phyloP scores from a whole-genome alignment of 345 rosid genomes.

The Syzygium jambos region DNA sequence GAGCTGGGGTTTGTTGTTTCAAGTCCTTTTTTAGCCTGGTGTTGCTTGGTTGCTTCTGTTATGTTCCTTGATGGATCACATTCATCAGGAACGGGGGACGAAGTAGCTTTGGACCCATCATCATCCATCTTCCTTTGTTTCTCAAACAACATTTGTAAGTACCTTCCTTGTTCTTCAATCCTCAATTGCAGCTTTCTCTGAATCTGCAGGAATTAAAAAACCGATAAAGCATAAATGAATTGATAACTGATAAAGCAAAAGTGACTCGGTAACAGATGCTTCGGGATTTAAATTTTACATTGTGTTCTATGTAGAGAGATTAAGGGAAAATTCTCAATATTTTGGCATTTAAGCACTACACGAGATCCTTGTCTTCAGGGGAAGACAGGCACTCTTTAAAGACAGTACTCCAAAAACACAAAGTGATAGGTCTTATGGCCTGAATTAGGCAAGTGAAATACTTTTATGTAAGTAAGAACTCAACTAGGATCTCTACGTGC shows the following conservation, averaged over 20 bases:
- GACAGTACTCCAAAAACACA: not conserved
- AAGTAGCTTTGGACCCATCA: slow-evolving; percentile 3
- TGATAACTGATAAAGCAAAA: not conserved
- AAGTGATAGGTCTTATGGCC: not conserved
- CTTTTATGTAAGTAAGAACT: not conserved
- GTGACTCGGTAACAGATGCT: not conserved
- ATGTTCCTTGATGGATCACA: not conserved
- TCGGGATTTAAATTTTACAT: not conserved
- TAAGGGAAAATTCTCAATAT: not conserved
- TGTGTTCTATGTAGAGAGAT: not conserved
- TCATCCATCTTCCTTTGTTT: slow-evolving; percentile 43
- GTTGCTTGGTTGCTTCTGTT: slow-evolving; percentile 1
- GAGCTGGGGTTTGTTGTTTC: not conserved
- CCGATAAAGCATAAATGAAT: not conserved
- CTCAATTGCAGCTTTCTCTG: slow-evolving; percentile 46
- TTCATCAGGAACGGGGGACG: not conserved
- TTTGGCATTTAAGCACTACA: not conserved
- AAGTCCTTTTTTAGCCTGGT: not conserved
- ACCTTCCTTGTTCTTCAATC: slow-evolving; percentile 39
- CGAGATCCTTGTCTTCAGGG: not conserved
- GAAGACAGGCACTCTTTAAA: not conserved
- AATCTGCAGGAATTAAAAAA: slow-evolving; percentile 34
- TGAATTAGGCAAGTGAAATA: not conserved
- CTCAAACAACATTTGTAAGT: slow-evolving; percentile 58
- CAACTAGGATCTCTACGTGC: not conserved